Conservation (phyloP, 305 asterid genomes). For the Rubia tinctorum region DNA sequence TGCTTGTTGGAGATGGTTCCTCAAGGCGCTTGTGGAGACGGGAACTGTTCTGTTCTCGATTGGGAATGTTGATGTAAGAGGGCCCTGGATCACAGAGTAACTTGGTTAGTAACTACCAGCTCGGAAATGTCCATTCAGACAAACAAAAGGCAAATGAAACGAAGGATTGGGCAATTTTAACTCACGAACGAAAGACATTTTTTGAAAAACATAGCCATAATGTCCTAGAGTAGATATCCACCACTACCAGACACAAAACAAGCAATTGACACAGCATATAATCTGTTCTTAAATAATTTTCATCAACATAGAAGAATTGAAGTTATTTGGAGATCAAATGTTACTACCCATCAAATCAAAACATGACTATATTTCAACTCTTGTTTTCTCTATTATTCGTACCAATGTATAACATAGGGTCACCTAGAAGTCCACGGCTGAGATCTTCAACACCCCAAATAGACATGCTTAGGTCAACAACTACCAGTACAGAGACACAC, state of each 20-base stretch:
- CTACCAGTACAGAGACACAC: background rate
- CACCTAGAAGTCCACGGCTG: no score
- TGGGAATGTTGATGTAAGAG: constrained; percentile 74
- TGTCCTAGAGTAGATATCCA: background rate
- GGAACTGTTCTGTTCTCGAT: constrained; percentile 68
- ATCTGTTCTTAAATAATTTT: no score
- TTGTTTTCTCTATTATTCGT: background rate
- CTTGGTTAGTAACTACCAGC: constrained; percentile 13
- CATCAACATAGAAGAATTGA: background rate
- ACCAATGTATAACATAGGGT: no score
- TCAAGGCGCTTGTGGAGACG: constrained; percentile 58
- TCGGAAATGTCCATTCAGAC: background rate
- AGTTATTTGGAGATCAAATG: background rate
- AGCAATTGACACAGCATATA: background rate
- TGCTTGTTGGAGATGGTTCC: constrained; percentile 64
- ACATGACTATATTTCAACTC: background rate
- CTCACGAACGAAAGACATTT: background rate
- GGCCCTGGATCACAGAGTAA: constrained; percentile 62
- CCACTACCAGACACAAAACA: background rate
- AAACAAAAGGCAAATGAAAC: background rate
- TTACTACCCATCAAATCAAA: background rate
- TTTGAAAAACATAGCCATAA: background rate
- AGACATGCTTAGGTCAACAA: background rate
- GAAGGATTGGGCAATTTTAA: background rate
- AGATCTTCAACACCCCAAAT: no score